Conservation (phyloP, 2,329 filamentous ascomycete genomes). For the Fusarium falciforme region DNA sequence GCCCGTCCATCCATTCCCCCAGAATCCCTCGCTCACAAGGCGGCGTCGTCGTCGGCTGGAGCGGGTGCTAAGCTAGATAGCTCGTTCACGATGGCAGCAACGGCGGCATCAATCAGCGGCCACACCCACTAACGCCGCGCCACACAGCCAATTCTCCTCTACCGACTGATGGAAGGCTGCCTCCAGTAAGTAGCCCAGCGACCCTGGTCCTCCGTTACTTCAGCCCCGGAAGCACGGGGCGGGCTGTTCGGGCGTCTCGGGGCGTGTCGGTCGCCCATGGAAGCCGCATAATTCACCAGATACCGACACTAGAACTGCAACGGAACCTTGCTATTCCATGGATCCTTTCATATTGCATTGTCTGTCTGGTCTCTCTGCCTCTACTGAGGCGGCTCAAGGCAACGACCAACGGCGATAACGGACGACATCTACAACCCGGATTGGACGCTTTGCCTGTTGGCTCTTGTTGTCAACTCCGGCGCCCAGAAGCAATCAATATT, state of each 20-base stretch:
- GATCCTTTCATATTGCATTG: conserved; percentile 2
- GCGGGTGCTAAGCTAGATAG: conserved; percentile 1
- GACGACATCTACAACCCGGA: not conserved
- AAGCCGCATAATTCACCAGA: conserved; percentile 29
- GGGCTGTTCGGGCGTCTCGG: conserved; percentile 26
- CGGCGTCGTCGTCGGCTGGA: not conserved
- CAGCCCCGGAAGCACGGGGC: conserved; percentile 35
- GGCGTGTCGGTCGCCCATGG: conserved; percentile 25
- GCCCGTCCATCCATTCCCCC: not conserved
- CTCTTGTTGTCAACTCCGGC: conserved; percentile 1
- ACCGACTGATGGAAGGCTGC: not conserved
- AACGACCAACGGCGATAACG: not conserved
- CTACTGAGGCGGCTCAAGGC: not conserved
- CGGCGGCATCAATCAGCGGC: conserved; percentile 16
- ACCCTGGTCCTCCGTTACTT: conserved; percentile 4
- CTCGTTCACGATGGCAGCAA: conserved; percentile 17
- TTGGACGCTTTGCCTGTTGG: not conserved
- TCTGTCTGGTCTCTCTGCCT: not conserved
- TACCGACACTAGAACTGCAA: conserved; percentile 19
- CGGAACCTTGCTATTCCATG: conserved; percentile 21
- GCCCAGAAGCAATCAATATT: conserved; percentile 11
- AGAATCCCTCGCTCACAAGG: not conserved
- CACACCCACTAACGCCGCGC: conserved; percentile 19
- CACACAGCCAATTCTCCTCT: conserved; percentile 16
- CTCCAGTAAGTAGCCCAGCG: conserved; percentile 8